Base-by-base conservation (phyloP, 768 basidiomycete species). In the Collybia nuda region DNA sequence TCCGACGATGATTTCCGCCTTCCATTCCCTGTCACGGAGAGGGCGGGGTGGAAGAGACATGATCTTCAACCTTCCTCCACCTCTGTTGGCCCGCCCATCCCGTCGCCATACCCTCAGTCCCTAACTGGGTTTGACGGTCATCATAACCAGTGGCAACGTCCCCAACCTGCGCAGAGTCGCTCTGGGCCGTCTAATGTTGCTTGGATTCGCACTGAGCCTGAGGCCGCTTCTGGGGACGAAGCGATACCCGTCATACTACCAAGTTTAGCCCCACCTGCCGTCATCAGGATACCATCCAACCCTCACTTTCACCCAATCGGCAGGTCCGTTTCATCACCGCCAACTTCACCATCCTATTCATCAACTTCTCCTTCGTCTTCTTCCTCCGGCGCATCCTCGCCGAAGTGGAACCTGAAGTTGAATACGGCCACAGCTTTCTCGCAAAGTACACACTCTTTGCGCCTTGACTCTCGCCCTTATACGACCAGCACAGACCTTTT, bases 401-500 rank as follows among this genome's bases (percentile, higher is more conserved):
- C 60, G 11, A 61, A 60, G 18, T 51, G 67, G 47, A 62, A 65
- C 38, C 63, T 74, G 7, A 73, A 67, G 47, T 58, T 72, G 22
- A 56, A 64, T 39, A 62, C 62, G 29, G 59, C 59, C 44, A 44
- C 62, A 3, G 44, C 57, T n/a, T 63, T 66, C 7, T 58, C 66
- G 24, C 65, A 69, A 55, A 76, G 76, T 50, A 67, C 73, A 7
- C 75, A 73, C 36, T 75, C 74, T 14, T 62, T 79, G 22, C 75
- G 72, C 28, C 64, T 72, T 14, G 72, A 77, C 22, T 47, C 62
- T 18, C 63, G 60, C 26, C 68, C 59, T 44, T 57, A 55, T 46
- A 57, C 44, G n/a, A 46, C 56, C 49, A 59, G 45, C 42, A 66
- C 67, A 5, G 71, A 74, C 46, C 65, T 71, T 1, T 73, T 68